These are phyloP conservation scores for Tuber microsphaerosporum DNA, from an alignment of 495 filamentous ascomycete species.

Conservation along the genomic window DNA sequence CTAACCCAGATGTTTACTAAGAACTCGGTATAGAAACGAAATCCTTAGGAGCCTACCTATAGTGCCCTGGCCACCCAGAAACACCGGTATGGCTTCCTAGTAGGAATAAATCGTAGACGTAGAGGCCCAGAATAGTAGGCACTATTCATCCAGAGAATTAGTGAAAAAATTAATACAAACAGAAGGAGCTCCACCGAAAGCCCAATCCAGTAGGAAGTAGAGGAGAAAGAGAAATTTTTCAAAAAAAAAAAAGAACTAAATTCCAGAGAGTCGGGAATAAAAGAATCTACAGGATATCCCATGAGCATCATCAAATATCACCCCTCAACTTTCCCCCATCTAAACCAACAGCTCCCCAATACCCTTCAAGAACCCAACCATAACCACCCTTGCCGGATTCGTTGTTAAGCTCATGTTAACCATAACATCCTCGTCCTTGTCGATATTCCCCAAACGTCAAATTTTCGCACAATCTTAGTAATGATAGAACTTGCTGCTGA, in stretches of 20 bases:
- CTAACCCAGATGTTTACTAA: background rate
- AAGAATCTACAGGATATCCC: background rate
- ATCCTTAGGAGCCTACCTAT: background rate
- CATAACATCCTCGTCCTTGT: slow-evolving; percentile 32
- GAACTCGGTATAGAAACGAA: background rate
- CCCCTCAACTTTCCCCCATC: background rate
- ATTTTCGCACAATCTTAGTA: slow-evolving; percentile 62
- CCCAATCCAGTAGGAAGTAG: background rate
- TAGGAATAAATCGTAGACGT: background rate
- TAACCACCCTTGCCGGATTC: slow-evolving; percentile 17
- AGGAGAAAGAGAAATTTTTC: background rate
- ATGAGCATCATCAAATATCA: background rate
- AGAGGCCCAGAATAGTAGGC: background rate
- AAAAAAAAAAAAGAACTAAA: background rate
- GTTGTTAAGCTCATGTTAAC: slow-evolving; percentile 40
- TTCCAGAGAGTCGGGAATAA: background rate
- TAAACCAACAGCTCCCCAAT: background rate
- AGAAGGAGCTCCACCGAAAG: background rate
- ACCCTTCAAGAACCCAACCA: slow-evolving; percentile 24
- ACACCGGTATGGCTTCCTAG: background rate
- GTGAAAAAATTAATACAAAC: background rate
- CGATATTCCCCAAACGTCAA: slow-evolving; percentile 47
- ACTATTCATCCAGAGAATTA: background rate
- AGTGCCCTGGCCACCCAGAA: background rate
- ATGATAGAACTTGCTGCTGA: slow-evolving; percentile 70